Conservation (phyloP, 352 stramenopile species). For the Globisporangium radiosum region DNA sequence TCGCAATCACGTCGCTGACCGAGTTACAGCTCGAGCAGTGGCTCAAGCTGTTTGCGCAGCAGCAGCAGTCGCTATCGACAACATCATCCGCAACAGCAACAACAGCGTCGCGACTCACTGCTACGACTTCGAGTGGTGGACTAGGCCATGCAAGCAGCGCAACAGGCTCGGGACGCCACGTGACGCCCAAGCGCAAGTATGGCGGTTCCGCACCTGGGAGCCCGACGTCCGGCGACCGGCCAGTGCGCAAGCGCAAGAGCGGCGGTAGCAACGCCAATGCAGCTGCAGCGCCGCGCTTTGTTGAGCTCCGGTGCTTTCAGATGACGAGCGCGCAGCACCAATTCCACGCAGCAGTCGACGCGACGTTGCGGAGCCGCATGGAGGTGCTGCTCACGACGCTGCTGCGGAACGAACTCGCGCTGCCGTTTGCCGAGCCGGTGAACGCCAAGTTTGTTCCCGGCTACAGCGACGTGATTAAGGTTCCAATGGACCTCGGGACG, state of each 20-base stretch:
- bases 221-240: conserved; percentile 12
- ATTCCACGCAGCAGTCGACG: conserved; percentile 29
- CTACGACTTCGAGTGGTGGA: conserved; percentile 8
- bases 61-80: conserved; percentile 18
- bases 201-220: conserved; percentile 13
- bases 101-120: conserved; percentile 1
- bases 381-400: conserved; percentile 57
- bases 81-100: background rate
- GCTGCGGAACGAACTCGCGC: conserved; percentile 55
- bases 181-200: conserved; percentile 45
- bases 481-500: conserved; percentile 91
- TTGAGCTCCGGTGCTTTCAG: conserved; percentile 57
- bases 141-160: background rate
- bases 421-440: conserved; percentile 65
- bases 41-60: conserved; percentile 31
- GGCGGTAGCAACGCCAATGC: background rate
- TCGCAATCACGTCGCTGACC: conserved; percentile 49
- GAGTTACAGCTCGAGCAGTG: conserved; percentile 63
- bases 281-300: conserved; percentile 20
- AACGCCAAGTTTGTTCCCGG: conserved; percentile 59
- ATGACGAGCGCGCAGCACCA: conserved; percentile 20
- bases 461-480: conserved; percentile 62
- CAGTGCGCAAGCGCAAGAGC: conserved; percentile 40
- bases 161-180: conserved; percentile 21
- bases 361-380: conserved; percentile 45